phyloP scores from a whole-genome alignment of 2,329 filamentous ascomycete species.

The Didymella keratinophila region DNA sequence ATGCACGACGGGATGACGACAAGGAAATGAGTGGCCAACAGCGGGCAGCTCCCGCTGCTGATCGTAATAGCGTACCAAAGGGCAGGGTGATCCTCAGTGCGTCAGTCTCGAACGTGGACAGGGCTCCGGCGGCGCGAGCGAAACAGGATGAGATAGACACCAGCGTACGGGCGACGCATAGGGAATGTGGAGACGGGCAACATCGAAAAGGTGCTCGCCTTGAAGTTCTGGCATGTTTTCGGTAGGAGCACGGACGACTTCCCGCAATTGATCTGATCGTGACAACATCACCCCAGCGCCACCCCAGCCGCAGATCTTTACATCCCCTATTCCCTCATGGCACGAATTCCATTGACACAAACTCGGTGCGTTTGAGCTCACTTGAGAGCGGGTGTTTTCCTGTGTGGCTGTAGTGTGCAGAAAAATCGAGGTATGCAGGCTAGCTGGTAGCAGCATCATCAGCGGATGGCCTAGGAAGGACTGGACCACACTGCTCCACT shows the following conservation, averaged over 20 bases:
- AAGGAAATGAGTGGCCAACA: constrained; percentile 21
- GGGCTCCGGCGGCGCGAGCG: constrained; percentile 1
- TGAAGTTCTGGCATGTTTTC: constrained; percentile 14
- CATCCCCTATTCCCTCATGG: constrained; percentile 1
- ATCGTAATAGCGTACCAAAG: constrained; percentile 29
- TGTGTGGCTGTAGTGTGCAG: background rate
- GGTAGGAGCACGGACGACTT: constrained; percentile 15
- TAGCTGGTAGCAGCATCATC: constrained; percentile 2
- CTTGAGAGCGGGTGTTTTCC: background rate
- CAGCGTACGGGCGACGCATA: constrained; percentile 12
- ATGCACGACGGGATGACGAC: constrained; percentile 35
- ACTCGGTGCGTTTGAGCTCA: background rate
- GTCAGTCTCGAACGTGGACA: constrained; percentile 17
- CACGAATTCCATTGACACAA: constrained; percentile 3
- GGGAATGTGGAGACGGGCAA: constrained; percentile 8
- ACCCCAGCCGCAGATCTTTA: constrained; percentile 17
- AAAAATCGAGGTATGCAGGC: background rate
- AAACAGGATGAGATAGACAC: constrained; percentile 9
- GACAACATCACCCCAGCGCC: constrained; percentile 14
- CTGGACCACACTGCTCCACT: constrained; percentile 14
- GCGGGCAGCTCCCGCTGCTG: constrained; percentile 30
- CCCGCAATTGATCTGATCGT: constrained; percentile 5
- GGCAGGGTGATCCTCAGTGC: constrained; percentile 7
- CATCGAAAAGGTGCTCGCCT: constrained; percentile 16
- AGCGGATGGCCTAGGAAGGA: constrained; percentile 12